Percentiles rank a stretch among this genome's conserved stretches.
Evolutionary conservation across 148 eudicot species (phyloP).

Genomic region (Hydrangea macrophylla): DNA sequence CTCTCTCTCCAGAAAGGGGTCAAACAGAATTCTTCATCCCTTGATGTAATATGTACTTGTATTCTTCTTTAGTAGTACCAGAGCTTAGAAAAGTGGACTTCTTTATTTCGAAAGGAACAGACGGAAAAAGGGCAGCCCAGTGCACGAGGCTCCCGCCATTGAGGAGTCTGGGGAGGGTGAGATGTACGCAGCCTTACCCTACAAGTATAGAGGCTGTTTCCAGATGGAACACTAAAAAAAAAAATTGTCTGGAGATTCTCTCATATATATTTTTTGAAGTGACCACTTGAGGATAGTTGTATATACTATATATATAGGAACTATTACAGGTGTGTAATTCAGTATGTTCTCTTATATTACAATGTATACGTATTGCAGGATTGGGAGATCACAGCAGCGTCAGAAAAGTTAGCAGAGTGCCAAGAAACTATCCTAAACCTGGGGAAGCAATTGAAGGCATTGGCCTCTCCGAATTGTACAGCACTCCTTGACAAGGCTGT

Average conservation of each 20-base stretch:
- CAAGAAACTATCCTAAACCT: conserved; percentile 74
- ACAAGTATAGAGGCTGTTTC: no score
- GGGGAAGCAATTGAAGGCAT: conserved; percentile 78
- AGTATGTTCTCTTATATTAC: not conserved
- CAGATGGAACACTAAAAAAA: no score
- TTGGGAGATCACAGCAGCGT: conserved; percentile 65
- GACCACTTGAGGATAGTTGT: not conserved
- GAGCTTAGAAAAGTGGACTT: not conserved
- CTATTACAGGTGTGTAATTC: not conserved
- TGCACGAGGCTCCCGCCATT: no score
- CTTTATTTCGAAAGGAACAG: not conserved
- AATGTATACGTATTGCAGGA: conserved; percentile 40
- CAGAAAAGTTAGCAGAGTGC: conserved; percentile 88
- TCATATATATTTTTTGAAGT: not conserved
- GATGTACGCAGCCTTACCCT: no score
- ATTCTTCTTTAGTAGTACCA: not conserved
- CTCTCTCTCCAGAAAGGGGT: no score
- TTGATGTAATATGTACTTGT: not conserved
- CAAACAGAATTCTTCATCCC: not conserved
- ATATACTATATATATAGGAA: not conserved
- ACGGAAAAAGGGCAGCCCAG: no score
- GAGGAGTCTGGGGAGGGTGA: no score
- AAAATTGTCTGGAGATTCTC: not conserved
- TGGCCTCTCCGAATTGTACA: conserved; percentile 50
- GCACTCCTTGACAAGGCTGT: conserved; percentile 39